Evolutionary conservation across 192 early-diverging fungal species (phyloP).

Genomic region (Rhizophagus prolifer): DNA sequence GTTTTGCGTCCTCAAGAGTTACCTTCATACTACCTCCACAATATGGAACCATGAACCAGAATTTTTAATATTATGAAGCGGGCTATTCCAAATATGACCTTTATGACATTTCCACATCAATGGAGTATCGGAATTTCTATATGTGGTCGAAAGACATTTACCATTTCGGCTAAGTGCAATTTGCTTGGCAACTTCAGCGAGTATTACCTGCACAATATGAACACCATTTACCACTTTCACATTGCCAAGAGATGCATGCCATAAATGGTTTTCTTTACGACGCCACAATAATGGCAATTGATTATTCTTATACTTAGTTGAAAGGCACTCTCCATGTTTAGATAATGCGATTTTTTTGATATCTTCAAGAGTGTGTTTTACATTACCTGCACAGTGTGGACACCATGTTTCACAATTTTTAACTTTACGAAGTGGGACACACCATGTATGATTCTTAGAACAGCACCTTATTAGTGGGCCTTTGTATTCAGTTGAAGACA

Average conservation of each 20-base stretch:
- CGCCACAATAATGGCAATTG: slow-evolving; percentile 15
- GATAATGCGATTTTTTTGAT: slow-evolving; percentile 3
- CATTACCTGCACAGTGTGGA: slow-evolving; percentile 1
- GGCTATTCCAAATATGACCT: neutral
- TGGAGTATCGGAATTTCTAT: neutral
- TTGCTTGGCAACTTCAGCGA: too few species aligned
- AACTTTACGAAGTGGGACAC: neutral
- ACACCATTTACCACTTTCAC: slow-evolving; percentile 7
- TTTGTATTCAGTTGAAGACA: neutral
- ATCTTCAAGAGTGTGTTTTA: slow-evolving; percentile 18
- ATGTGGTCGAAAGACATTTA: slow-evolving; percentile 3
- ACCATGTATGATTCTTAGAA: slow-evolving; percentile 14
- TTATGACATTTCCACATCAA: neutral
- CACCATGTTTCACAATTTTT: neutral
- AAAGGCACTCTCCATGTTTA: slow-evolving; percentile 6
- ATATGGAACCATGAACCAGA: neutral
- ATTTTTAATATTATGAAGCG: neutral
- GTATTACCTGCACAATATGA: slow-evolving; percentile 8
- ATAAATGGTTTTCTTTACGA: neutral
- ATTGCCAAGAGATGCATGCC: neutral
- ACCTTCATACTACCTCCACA: too few species aligned
- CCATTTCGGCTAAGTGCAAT: neutral
- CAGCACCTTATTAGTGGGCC: slow-evolving; percentile 4
- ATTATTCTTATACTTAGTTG: slow-evolving; percentile 20
- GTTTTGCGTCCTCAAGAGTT: too few species aligned